Conservation (phyloP, 2,329 filamentous ascomycete genomes). For the Huntiella moniliformis region DNA sequence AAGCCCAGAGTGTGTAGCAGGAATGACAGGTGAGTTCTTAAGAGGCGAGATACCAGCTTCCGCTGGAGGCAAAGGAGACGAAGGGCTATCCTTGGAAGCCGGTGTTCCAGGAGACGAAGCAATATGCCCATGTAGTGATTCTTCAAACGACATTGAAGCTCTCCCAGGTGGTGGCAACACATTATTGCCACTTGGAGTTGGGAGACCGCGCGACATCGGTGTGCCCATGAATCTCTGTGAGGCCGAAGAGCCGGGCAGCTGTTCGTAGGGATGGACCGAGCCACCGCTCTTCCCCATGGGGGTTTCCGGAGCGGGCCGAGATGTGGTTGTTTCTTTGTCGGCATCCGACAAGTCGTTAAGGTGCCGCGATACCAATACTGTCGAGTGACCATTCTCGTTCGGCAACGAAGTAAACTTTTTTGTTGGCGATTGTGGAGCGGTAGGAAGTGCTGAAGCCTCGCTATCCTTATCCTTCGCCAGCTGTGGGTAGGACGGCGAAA, state of each 20-base stretch:
- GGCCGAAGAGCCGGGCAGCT: constrained; percentile 1
- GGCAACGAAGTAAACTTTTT: constrained; percentile 12
- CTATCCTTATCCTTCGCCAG: neutral
- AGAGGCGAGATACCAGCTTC: constrained; percentile 31
- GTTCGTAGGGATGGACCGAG: neutral
- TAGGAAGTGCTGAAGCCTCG: neutral
- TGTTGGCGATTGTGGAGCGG: constrained; percentile 10
- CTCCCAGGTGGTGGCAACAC: constrained; percentile 8
- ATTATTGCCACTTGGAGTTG: constrained; percentile 10
- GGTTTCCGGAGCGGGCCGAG: constrained; percentile 2
- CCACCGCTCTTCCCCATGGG: constrained; percentile 4
- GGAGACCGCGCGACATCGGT: constrained; percentile 10
- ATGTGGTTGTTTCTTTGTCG: neutral
- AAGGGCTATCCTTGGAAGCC: constrained; percentile 6
- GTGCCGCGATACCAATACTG: constrained; percentile 6
- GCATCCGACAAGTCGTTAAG: constrained; percentile 3
- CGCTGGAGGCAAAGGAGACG: constrained; percentile 17
- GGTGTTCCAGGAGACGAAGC: constrained; percentile 8
- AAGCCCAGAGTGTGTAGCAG: constrained; percentile 13
- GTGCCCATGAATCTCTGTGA: constrained; percentile 8
- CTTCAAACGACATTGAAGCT: constrained; percentile 11
- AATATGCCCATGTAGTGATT: constrained; percentile 7
- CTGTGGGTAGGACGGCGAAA: too few species aligned
- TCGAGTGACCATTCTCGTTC: constrained; percentile 3
- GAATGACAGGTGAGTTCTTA: constrained; percentile 30